Evolutionary conservation across 148 eudicot genomes (phyloP).

Genomic region (Rhododendron ferrugineum): DNA sequence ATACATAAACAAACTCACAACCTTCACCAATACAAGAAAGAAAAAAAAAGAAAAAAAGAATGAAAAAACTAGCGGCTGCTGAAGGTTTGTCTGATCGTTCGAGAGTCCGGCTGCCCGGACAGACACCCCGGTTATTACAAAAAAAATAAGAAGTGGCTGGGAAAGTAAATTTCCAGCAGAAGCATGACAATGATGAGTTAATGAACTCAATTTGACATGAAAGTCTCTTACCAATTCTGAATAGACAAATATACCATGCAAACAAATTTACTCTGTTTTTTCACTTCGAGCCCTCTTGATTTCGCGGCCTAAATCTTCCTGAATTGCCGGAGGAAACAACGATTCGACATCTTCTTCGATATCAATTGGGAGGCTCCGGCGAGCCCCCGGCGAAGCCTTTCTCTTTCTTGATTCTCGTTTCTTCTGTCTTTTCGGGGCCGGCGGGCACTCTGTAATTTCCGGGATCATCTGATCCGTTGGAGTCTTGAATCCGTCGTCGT

Average conservation of each 20-base stretch:
- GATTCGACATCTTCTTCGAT: conserved; percentile 22
- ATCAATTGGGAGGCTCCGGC: conserved; percentile 12
- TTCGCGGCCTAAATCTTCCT: conserved; percentile 1
- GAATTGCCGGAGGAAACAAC: conserved; percentile 13
- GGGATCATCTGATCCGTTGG: conserved; percentile 54
- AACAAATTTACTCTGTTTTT: not conserved
- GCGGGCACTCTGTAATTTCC: conserved; percentile 35
- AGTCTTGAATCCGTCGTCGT: conserved; percentile 31
- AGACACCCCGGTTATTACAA: no score
- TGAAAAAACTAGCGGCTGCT: no score
- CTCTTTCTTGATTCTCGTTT: conserved; percentile 14
- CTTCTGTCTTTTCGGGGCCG: conserved; percentile 32
- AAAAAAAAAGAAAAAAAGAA: no score
- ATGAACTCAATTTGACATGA: not conserved
- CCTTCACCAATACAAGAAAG: not conserved
- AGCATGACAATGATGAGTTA: not conserved
- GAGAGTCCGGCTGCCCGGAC: not conserved
- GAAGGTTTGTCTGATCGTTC: not conserved
- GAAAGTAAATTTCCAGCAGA: not conserved
- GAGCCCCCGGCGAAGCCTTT: conserved; percentile 6
- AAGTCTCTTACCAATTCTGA: not conserved
- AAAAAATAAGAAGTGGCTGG: not conserved
- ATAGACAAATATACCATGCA: not conserved
- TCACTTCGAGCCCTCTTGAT: conserved; percentile 27
- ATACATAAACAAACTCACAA: not conserved